Conservation (phyloP, 495 filamentous ascomycete species). For the Aspergillus bridgeri region DNA sequence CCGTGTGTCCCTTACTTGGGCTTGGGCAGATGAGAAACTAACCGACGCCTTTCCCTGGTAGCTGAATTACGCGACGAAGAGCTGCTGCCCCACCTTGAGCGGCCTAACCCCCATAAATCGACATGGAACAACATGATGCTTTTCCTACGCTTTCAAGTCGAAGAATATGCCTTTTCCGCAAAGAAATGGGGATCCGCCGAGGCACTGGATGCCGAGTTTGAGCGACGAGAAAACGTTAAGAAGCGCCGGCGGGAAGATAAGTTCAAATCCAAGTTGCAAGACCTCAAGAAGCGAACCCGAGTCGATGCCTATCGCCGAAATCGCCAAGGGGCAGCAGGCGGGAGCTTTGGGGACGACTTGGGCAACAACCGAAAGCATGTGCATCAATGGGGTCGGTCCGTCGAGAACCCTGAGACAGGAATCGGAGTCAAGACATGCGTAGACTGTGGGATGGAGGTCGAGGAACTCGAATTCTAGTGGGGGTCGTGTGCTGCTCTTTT, state of each 20-base stretch:
- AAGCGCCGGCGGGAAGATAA: conserved; percentile 87
- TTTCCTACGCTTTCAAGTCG: conserved; percentile 88
- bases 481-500: too few relatives aligned
- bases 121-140: conserved; percentile 99
- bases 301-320: conserved; percentile 83
- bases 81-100: conserved; percentile 79
- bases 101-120: conserved; percentile 90
- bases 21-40: neutral
- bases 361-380: conserved; percentile 68
- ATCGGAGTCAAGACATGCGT: conserved; percentile 79
- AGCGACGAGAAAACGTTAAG: conserved; percentile 72
- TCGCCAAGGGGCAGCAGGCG: conserved; percentile 49
- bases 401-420: conserved; percentile 76
- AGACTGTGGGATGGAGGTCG: conserved; percentile 93
- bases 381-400: conserved; percentile 83
- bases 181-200: conserved; percentile 87
- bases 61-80: conserved; percentile 83
- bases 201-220: conserved; percentile 85
- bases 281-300: conserved; percentile 88
- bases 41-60: conserved; percentile 24
- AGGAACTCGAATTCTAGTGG: conserved; percentile 80
- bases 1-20: neutral
- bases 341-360: conserved; percentile 74
- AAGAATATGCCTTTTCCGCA: conserved; percentile 78
- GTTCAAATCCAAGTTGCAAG: conserved; percentile 81